Evolutionary conservation across 441 rosid genomes (phyloP).

Genomic region (Eutrema salsugineum): DNA sequence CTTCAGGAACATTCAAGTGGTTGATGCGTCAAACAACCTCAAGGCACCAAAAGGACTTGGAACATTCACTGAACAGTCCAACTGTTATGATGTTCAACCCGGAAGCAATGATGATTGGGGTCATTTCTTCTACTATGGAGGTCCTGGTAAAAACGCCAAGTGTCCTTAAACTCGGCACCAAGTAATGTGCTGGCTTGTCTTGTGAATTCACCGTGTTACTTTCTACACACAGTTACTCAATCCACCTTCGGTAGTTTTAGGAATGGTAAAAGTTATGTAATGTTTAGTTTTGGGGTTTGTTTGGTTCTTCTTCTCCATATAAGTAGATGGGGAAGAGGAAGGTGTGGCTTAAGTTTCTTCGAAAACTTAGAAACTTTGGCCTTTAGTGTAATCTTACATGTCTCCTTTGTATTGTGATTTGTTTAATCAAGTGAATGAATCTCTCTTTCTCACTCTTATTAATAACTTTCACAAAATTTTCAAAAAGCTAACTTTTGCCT

Average conservation of each 20-base stretch:
- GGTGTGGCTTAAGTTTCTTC: constrained; percentile 27
- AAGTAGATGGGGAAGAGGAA: constrained; percentile 45
- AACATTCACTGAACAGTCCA: constrained; percentile 87
- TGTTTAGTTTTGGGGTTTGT: constrained; percentile 56
- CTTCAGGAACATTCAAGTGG: constrained; percentile 89
- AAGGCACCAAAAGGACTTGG: constrained; percentile 86
- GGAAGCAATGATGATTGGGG: constrained; percentile 96
- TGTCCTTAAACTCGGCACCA: constrained; percentile 42
- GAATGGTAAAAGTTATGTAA: constrained; percentile 46
- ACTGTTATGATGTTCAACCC: constrained; percentile 89
- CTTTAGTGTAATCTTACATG: constrained; percentile 24
- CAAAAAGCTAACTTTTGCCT: not conserved
- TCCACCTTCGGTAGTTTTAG: constrained; percentile 39
- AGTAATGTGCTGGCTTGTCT: constrained; percentile 16
- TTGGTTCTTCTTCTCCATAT: constrained; percentile 38
- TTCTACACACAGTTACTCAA: constrained; percentile 26
- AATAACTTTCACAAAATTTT: not conserved
- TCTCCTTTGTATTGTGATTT: constrained; percentile 19
- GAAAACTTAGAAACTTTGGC: constrained; percentile 22
- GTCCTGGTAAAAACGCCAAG: constrained; percentile 88
- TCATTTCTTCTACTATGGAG: constrained; percentile 96
- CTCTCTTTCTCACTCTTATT: constrained; percentile 21
- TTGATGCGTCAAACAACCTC: constrained; percentile 87
- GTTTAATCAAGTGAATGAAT: constrained; percentile 25
- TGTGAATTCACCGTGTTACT: constrained; percentile 46